Evolutionary conservation across 306 rosid genomes (phyloP).

Genomic region (Fragaria vesca): DNA sequence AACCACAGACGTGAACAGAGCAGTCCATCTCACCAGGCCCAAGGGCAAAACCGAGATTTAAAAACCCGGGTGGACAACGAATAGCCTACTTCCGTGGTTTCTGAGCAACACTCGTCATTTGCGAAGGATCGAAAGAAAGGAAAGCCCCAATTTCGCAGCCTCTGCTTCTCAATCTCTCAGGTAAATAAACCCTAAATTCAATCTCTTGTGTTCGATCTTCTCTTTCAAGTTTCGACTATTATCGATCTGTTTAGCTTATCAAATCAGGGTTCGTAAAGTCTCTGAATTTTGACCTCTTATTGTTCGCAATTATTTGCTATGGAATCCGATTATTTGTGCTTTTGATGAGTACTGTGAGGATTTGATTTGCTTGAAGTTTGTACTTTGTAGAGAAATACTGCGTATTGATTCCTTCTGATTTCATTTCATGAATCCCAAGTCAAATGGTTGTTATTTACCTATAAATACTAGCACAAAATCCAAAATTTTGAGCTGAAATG

Average conservation of each 20-base stretch:
- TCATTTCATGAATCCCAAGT: background rate
- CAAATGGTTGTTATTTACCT: background rate
- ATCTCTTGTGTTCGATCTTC: background rate
- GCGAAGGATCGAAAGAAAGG: too few species aligned
- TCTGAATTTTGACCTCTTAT: background rate
- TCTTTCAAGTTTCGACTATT: background rate
- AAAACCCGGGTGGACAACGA: background rate
- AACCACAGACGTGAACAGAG: background rate
- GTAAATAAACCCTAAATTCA: background rate
- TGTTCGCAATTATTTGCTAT: background rate
- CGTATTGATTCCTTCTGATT: background rate
- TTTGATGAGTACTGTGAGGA: background rate
- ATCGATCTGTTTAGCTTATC: background rate
- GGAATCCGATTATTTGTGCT: background rate
- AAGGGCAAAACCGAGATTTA: constrained; percentile 2
- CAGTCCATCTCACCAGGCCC: background rate
- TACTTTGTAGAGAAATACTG: background rate
- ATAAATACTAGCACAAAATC: background rate
- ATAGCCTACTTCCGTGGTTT: background rate
- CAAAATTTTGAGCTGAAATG: background rate
- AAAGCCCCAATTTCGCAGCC: background rate
- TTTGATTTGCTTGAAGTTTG: background rate
- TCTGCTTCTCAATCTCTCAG: constrained; percentile 13
- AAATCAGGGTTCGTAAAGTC: background rate
- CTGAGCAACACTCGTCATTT: background rate